Evolutionary conservation across 371 early-diverging fungal species (phyloP), one percentile per base, ranked within the genome.

Genomic region (Smittium culicis): DNA sequence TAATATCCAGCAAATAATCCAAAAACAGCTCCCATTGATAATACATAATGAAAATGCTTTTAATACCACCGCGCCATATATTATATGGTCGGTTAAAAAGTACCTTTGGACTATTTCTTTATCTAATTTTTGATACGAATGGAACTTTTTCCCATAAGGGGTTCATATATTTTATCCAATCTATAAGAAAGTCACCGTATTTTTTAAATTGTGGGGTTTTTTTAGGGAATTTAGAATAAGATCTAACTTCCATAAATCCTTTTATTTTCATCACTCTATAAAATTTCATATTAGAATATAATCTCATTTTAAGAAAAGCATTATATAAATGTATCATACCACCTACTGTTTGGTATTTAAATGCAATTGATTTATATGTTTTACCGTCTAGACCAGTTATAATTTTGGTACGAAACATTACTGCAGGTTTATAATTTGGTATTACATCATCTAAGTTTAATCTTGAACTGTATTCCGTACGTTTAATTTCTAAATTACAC

Each of bases 21-120:
- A 72, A 76, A 82, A 72, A 82, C 80, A 58, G 82, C 82, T 72
- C 82, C 82, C 74, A 81, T 75, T 75, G 82, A 82, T 74, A 81
- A 79, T 71, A 82, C 82, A 76, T 82, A 82, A 70, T 82, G 82
- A 67, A 82, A 82, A 73, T 82, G 80, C 67, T 30, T 54, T 25
- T 31, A 35, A 69, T 45, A 45, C 45, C 45, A 45, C 45, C 45
- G 45, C 45, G 45, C 45, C 45, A 45, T 45, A 45, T 45, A 45
- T 45, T 45, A 45, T 45, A 45, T 45, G 45, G 45, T 45, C 45
- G 45, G 45, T 45, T 45, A 45, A 54, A 62, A 66, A 63, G 14
- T 59, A 58, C 29, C 63, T 34, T 24, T 70, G 70, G 70, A 70
- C 70, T 70, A 70, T 70, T 2, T 70, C 70, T 66, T 70, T 67